A percentile compares a stretch with the other conserved stretches of the same genome.
These are phyloP conservation scores for Durio zibethinus DNA, from an alignment of 345 rosid species.

Conservation along the genomic window DNA sequence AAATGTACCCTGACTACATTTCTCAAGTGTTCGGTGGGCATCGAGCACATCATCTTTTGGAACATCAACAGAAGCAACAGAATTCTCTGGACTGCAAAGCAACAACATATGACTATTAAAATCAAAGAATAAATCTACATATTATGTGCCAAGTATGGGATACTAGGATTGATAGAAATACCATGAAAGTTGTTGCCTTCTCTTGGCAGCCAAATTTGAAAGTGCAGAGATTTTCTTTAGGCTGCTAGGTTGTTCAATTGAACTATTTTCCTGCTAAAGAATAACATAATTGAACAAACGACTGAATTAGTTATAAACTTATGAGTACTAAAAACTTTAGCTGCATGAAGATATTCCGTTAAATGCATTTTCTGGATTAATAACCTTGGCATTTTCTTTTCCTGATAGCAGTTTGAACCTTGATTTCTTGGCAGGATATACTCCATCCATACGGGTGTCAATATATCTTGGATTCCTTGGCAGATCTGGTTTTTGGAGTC, in stretches of 20 bases:
- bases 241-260: slow-evolving; percentile 39
- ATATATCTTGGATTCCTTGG: slow-evolving; percentile 57
- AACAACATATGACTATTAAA: slow-evolving; percentile 9
- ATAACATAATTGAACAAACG: slow-evolving; percentile 9
- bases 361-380: slow-evolving; percentile 6
- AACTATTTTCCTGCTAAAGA: slow-evolving; percentile 46
- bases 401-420: slow-evolving; percentile 46
- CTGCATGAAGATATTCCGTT: background rate
- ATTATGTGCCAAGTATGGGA: background rate
- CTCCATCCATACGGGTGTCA: slow-evolving; percentile 67
- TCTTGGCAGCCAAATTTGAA: slow-evolving; percentile 53
- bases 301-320: slow-evolving; percentile 9
- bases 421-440: slow-evolving; percentile 74
- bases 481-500: slow-evolving; percentile 46
- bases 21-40: slow-evolving; percentile 42
- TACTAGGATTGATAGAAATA: slow-evolving; percentile 24
- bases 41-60: slow-evolving; percentile 34
- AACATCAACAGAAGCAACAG: slow-evolving; percentile 38
- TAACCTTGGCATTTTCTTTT: slow-evolving; percentile 74
- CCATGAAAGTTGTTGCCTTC: slow-evolving; percentile 47
- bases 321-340: background rate
- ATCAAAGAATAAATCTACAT: background rate
- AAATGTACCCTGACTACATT: slow-evolving; percentile 58
- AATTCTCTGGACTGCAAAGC: slow-evolving; percentile 43
- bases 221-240: slow-evolving; percentile 47